A percentile compares a stretch with the other conserved stretches of the same genome.
Conservation (phyloP, 169 alveolate species). For the Pseudocohnilembus persalinus region DNA sequence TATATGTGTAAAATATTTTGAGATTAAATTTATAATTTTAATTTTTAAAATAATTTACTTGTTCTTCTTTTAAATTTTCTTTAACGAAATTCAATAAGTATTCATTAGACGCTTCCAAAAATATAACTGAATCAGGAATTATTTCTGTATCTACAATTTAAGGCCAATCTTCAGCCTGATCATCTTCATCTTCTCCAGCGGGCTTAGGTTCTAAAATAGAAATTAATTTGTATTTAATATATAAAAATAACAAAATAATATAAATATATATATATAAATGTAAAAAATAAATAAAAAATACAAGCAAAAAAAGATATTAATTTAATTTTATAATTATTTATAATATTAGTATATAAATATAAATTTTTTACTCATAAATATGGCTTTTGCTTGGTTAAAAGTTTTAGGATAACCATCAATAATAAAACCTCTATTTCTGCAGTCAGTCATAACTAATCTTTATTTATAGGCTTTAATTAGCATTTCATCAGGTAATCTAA, state of each 20-base stretch:
- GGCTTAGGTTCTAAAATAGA: constrained; percentile 16
- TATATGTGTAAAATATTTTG: neutral
- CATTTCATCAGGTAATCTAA: constrained; percentile 58
- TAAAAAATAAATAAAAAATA: no score
- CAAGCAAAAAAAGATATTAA: no score
- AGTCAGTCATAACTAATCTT: constrained; percentile 64
- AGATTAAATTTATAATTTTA: constrained; percentile 5
- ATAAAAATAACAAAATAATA: no score
- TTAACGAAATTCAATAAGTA: constrained; percentile 33
- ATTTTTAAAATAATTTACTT: constrained; percentile 27
- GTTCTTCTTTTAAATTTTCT: constrained; percentile 38
- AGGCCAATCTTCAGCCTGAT: constrained; percentile 31
- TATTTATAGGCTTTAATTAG: constrained; percentile 54
- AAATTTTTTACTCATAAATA: constrained; percentile 50
- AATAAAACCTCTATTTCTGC: constrained; percentile 85
- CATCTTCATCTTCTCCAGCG: constrained; percentile 39
- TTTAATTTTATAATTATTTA: constrained; percentile 33
- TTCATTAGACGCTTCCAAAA: constrained; percentile 47
- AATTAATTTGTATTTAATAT: no score
- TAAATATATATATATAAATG: no score
- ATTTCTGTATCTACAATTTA: constrained; percentile 16
- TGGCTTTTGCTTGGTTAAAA: constrained; percentile 62
- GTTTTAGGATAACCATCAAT: constrained; percentile 89
- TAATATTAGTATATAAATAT: constrained; percentile 26
- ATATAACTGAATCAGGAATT: constrained; percentile 45